Evolutionary conservation across 1,284 basidiomycete genomes (phyloP).

Genomic region (Thelephora terrestris): DNA sequence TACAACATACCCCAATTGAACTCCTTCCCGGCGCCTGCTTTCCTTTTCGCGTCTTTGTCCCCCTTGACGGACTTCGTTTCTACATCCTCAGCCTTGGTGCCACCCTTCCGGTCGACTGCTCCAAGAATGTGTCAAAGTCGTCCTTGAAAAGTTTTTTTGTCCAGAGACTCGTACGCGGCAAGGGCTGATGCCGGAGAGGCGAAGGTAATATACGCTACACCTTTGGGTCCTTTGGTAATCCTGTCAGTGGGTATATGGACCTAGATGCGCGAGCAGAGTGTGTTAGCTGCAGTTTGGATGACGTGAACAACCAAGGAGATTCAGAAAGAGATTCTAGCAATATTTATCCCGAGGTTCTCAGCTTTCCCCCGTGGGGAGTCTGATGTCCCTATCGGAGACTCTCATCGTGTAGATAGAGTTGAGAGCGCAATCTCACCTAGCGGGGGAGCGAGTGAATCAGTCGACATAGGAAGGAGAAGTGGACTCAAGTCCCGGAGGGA

Average conservation of each 20-base stretch:
- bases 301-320: conserved; percentile 1
- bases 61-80: conserved; percentile 53
- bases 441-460: background rate
- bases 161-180: conserved; percentile 68
- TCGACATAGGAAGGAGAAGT: background rate
- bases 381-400: conserved; percentile 37
- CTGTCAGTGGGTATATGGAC: conserved; percentile 77
- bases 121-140: conserved; percentile 86
- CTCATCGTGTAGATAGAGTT: conserved; percentile 23
- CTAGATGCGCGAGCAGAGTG: conserved; percentile 27
- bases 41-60: conserved; percentile 63
- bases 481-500: background rate
- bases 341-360: conserved; percentile 48
- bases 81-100: conserved; percentile 33
- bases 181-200: conserved; percentile 56
- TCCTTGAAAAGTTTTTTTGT: conserved; percentile 87
- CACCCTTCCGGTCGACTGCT: conserved; percentile 56
- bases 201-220: conserved; percentile 82
- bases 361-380: conserved; percentile 33
- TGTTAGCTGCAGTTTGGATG: background rate
- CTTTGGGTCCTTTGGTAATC: conserved; percentile 62
- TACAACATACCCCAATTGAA: conserved; percentile 97
- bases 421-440: background rate
- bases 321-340: conserved; percentile 39
- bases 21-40: conserved; percentile 66